Evolutionary conservation across 1,284 basidiomycete genomes (phyloP).

Genomic region (Xerocomus nothofagi): DNA sequence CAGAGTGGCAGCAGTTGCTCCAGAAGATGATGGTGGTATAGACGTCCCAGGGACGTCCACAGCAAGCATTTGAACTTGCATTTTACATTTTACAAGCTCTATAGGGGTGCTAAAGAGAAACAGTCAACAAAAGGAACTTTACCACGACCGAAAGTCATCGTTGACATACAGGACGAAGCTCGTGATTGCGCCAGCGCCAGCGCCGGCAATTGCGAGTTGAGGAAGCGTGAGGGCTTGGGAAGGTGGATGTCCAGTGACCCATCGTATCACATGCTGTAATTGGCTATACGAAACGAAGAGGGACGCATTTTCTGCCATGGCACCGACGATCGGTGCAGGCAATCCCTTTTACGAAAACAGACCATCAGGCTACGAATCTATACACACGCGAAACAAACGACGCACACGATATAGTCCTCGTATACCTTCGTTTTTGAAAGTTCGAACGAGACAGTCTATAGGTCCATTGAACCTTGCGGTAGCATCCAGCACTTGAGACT

Average conservation of each 20-base stretch:
- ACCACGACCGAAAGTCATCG: neutral
- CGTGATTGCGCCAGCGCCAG: constrained; percentile 81
- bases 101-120: constrained; percentile 74
- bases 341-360: constrained; percentile 65
- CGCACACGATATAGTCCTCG: constrained; percentile 84
- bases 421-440: constrained; percentile 78
- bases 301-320: constrained; percentile 90
- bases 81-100: constrained; percentile 95
- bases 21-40: constrained; percentile 13
- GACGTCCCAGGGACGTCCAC: constrained; percentile 28
- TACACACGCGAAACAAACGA: constrained; percentile 2
- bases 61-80: constrained; percentile 93
- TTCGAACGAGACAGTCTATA: constrained; percentile 81
- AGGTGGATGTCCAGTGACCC: constrained; percentile 31
- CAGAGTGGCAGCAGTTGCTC: constrained; percentile 3
- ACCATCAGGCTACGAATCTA: neutral
- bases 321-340: constrained; percentile 88
- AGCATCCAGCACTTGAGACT: constrained; percentile 79
- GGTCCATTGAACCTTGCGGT: constrained; percentile 79
- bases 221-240: constrained; percentile 55
- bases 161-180: constrained; percentile 80
- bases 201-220: constrained; percentile 80
- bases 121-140: neutral
- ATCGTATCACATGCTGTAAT: constrained; percentile 69
- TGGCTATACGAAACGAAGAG: constrained; percentile 90